Evolutionary conservation across 208 protist species (phyloP), one percentile per base, ranked within the genome.

Genomic region (Leishmania guyanensis): DNA sequence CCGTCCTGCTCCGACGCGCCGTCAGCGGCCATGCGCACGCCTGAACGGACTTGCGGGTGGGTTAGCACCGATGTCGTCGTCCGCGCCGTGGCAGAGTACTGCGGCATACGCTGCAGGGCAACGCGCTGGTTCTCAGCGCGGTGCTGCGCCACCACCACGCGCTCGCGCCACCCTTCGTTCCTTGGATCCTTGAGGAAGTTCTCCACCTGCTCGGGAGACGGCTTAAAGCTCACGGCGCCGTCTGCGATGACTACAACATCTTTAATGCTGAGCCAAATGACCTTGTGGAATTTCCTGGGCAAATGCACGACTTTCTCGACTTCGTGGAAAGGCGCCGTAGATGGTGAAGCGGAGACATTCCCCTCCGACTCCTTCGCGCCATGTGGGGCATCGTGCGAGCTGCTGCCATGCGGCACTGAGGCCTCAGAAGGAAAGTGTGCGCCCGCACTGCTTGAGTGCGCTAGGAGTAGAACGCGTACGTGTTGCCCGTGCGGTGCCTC

Each of bases 261-360:
- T 72, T 90, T 90, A 51, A 96, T 90, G 62, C 82, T 80, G 4
- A 97, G 84, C 92, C 94, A 97, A 64, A 97, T 95, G 43, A 97
- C 94, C 79, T 97, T 97, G 84, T 92, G 89, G 58, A 97, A 97
- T 84, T 96, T 97, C 16, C 94, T 82, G n/a, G 94, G 94, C 6
- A 97, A 74, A 36, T 89, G 80, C 39, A 92, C 91, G 10, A 96
- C 26, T 58, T 86, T 81, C 84, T 94, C 86, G 39, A 78, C 75
- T 75, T 68, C 62, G 2, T 54, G 53, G 14, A 33, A 4, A n/a
- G 66, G 6, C 62, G 20, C 39, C 68, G 51, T 20, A 12, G 22
- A 50, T 62, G 26, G 36, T 16, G 43, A 22, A 8, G 50, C 54
- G 2, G n/a, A 50, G 36, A 16, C 69, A 73, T 14, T 46, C 60